Conservation (phyloP, 2,329 filamentous ascomycete genomes). For the Paecilomyces sp. region DNA sequence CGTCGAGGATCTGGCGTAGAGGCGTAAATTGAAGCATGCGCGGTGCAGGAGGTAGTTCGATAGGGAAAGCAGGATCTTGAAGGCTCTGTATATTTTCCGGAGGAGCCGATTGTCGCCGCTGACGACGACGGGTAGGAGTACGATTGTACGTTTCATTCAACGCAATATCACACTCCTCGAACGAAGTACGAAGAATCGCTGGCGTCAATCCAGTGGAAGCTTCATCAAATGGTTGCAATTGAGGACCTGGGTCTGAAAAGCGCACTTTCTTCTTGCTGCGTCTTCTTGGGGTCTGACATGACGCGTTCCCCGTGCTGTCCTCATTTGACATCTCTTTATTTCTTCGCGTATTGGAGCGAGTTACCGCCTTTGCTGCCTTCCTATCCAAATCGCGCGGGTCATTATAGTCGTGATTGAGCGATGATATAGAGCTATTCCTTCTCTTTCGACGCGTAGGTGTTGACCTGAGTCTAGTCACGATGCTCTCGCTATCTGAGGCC, state of each 20-base stretch:
- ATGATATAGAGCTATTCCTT: constrained; percentile 14
- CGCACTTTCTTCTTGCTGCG: constrained; percentile 35
- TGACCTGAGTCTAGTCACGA: constrained; percentile 15
- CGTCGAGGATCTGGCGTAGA: constrained; percentile 36
- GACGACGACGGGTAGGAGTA: constrained; percentile 18
- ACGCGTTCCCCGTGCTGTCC: not conserved
- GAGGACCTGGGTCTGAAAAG: constrained; percentile 37
- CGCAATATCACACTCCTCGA: constrained; percentile 19
- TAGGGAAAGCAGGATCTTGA: constrained; percentile 14
- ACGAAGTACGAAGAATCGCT: constrained; percentile 31
- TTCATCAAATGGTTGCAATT: constrained; percentile 10
- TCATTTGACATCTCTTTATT: not conserved
- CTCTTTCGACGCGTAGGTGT: constrained; percentile 19
- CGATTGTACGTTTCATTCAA: constrained; percentile 13
- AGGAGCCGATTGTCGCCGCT: constrained; percentile 29
- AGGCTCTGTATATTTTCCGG: constrained; percentile 13
- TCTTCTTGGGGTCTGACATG: constrained; percentile 21
- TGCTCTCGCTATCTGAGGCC: not conserved
- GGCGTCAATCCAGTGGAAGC: constrained; percentile 40
- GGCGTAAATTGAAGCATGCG: constrained; percentile 39
- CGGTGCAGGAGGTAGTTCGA: constrained; percentile 7
- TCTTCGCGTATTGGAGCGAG: not conserved
- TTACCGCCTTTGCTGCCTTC: not conserved
- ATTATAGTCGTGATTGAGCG: constrained; percentile 2
- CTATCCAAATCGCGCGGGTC: not conserved